These are phyloP conservation scores for Lasiodiplodia hormozganensis DNA, from an alignment of 2,329 filamentous ascomycete species.

Conservation along the genomic window DNA sequence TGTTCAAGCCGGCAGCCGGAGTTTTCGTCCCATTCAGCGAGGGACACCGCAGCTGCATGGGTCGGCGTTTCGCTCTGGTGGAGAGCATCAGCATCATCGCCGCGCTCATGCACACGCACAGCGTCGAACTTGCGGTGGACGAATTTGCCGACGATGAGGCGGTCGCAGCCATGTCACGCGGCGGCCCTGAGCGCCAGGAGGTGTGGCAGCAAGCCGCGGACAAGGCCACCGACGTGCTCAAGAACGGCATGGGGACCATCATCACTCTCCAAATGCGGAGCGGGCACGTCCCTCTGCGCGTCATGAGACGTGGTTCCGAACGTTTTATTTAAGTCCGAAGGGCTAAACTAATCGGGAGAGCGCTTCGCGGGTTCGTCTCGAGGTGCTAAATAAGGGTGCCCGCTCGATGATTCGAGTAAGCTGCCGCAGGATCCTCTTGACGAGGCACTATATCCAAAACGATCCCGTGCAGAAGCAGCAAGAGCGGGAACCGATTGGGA, in stretches of 20 bases:
- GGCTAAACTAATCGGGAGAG: no score
- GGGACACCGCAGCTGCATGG: conserved; percentile 62
- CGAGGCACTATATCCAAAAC: no score
- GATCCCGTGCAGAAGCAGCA: no score
- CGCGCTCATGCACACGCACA: conserved; percentile 63
- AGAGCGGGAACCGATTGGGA: no score
- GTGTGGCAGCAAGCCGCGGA: conserved; percentile 69
- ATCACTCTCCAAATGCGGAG: conserved; percentile 74
- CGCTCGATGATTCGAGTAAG: background rate
- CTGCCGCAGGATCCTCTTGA: background rate
- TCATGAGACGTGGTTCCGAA: conserved; percentile 65
- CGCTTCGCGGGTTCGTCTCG: conserved; percentile 8
- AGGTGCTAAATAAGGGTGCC: conserved; percentile 1
- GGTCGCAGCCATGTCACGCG: conserved; percentile 46
- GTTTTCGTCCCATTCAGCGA: conserved; percentile 64
- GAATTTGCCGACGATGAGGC: conserved; percentile 52
- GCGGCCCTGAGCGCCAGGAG: conserved; percentile 57
- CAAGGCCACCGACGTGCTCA: conserved; percentile 60
- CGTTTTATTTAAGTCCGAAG: no score
- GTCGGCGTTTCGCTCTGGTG: conserved; percentile 63
- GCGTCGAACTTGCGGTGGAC: conserved; percentile 72
- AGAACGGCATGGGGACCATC: conserved; percentile 63
- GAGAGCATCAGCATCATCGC: conserved; percentile 63
- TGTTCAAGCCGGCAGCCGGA: conserved; percentile 60
- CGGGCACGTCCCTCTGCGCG: conserved; percentile 68